Evolutionary conservation across 495 filamentous ascomycete genomes (phyloP), one percentile per base, ranked within the genome.

Genomic region (Lasiosphaeria hispida): DNA sequence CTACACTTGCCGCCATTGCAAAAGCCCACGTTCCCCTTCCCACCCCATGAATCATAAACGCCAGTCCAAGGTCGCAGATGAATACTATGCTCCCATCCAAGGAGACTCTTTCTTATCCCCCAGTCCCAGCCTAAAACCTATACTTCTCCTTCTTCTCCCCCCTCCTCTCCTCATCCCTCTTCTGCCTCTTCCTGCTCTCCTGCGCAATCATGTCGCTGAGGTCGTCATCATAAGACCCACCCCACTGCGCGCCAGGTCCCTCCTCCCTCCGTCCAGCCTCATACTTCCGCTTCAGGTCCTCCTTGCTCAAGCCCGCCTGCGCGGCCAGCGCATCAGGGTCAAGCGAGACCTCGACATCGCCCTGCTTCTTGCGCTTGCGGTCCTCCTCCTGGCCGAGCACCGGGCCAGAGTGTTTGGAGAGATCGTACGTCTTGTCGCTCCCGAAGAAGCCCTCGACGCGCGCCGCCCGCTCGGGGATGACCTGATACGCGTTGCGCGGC

Each of bases 161-260:
- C 52, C 80, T 77, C 69, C 80, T 83, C 71, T 95, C 89, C 70
- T 92, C 88, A 60, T 97, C 92, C 61, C 86, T 80, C 78, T 90
- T 92, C 68, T 89, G 78, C 71, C 91, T 79, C 77, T 97, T 97
- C 55, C 90, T 82, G 69, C 86, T 92, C 73, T 97, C 94, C 61
- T 87, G 86, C 35, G 91, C 92, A 78, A 97, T 96, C 93, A 98
- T 96, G 66, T 96, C 88, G 69, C 87, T 95, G 48, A 98, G 73
- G 70, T 96, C 94, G 65, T 97, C 94, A 70, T 96, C 89, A 72
- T 92, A 90, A 14, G 35, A 50, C n/a, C 44, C 47, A 23, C 43
- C 40, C 85, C 91, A 94, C 59, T 86, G 80, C 13, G 87, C 82
- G 8, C 77, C 77, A 3, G 72, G 58, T 33, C 84, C 82, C 58